Conservation (phyloP, 805 yeast genomes). For the Cyberlindnera mississippiensis region DNA sequence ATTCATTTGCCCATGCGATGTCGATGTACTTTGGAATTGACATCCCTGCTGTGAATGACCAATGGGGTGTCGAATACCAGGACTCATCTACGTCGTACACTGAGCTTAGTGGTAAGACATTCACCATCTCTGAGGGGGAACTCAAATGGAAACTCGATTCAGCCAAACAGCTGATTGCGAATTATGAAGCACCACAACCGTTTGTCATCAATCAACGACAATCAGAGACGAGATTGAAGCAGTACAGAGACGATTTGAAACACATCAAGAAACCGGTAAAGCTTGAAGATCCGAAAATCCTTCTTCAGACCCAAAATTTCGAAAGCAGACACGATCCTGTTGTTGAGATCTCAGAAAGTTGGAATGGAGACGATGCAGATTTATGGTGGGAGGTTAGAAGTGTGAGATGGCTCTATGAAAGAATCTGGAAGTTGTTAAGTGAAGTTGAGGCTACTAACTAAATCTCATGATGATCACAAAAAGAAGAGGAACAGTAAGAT, state of each 20-base stretch:
- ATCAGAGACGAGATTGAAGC: constrained; percentile 9
- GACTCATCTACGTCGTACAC: constrained; percentile 14
- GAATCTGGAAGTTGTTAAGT: constrained; percentile 3
- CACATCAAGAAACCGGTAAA: constrained; percentile 2
- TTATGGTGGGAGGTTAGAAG: constrained; percentile 20
- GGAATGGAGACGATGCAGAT: constrained; percentile 17
- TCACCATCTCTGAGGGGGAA: constrained; percentile 17
- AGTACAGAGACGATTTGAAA: constrained; percentile 12
- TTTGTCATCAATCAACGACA: constrained; percentile 19
- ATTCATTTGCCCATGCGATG: constrained; percentile 7
- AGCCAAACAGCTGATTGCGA: constrained; percentile 11
- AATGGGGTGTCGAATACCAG: constrained; percentile 8
- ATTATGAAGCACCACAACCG: constrained; percentile 14
- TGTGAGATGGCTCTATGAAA: constrained; percentile 10
- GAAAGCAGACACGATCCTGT: constrained; percentile 23
- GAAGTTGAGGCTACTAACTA: constrained; percentile 2
- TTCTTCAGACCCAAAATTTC: constrained; percentile 14
- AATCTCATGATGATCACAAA: not conserved
- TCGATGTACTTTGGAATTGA: constrained; percentile 12
- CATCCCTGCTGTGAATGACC: constrained; percentile 6
- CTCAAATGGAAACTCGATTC: constrained; percentile 17
- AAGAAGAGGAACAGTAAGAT: not conserved
- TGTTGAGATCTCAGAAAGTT: constrained; percentile 21
- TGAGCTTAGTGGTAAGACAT: constrained; percentile 8
- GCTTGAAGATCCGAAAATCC: constrained; percentile 6